Conservation (phyloP, 495 filamentous ascomycete species). For the Neurospora sp. region DNA sequence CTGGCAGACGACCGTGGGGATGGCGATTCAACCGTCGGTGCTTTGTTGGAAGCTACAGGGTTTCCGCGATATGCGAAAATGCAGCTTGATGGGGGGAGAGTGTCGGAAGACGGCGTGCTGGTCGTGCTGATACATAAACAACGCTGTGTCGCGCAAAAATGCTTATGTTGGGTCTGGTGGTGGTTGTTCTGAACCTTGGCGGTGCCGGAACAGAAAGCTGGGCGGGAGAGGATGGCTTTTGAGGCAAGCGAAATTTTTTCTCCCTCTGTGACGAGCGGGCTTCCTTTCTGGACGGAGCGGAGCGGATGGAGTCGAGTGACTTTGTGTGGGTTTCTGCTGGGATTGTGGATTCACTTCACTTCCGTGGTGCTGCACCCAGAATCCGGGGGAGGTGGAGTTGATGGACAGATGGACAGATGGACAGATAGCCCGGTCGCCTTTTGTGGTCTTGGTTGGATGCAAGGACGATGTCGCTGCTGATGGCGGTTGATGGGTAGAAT, state of each 20-base stretch:
- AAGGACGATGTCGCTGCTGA: neutral
- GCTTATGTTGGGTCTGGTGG: constrained; percentile 25
- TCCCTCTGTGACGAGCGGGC: neutral
- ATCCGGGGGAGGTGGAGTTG: neutral
- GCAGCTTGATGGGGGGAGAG: constrained; percentile 85
- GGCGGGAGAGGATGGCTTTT: neutral
- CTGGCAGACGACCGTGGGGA: constrained; percentile 24
- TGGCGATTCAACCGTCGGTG: constrained; percentile 68
- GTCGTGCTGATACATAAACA: constrained; percentile 52
- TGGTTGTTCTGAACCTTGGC: constrained; percentile 8
- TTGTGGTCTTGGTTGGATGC: neutral
- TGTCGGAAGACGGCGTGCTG: constrained; percentile 50
- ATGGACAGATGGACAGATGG: neutral
- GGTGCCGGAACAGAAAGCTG: neutral
- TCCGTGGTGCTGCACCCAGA: neutral
- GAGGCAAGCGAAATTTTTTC: neutral
- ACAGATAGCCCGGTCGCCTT: neutral
- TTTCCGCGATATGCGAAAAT: constrained; percentile 87
- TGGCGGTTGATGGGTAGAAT: neutral
- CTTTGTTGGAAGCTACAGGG: constrained; percentile 73
- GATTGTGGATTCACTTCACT: neutral
- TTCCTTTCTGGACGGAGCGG: neutral
- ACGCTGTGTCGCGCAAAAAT: constrained; percentile 33
- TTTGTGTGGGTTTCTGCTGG: neutral
- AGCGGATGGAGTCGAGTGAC: neutral